A percentile compares a stretch with the other conserved stretches of the same genome.
Conservation (phyloP, 1,284 basidiomycete genomes). For the Ustilago esculenta region DNA sequence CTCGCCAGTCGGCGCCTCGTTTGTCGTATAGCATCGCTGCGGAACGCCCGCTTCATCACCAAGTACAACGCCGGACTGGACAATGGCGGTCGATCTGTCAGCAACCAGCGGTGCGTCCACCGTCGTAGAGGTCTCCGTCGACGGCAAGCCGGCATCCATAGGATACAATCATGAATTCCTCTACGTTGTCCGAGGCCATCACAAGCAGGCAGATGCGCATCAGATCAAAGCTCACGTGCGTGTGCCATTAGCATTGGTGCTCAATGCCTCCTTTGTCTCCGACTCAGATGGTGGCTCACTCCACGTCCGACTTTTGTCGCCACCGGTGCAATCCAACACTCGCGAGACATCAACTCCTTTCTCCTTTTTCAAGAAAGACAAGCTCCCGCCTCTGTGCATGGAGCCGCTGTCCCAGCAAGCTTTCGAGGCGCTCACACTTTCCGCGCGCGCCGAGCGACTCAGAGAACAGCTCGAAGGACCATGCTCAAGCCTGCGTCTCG, state of each 20-base stretch:
- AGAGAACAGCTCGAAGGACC: conserved; percentile 51
- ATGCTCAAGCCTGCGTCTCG: conserved; percentile 51
- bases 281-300: conserved; percentile 62
- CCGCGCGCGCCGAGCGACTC: conserved; percentile 22
- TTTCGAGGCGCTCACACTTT: conserved; percentile 11
- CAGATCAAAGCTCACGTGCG: conserved; percentile 36
- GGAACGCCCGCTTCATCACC: no score
- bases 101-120: background rate
- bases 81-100: conserved; percentile 6
- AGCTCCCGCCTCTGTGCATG: conserved; percentile 25
- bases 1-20: no score
- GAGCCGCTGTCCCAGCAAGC: conserved; percentile 21
- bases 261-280: conserved; percentile 56
- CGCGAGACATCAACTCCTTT: conserved; percentile 13
- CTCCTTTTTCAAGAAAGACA: conserved; percentile 40
- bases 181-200: conserved; percentile 43
- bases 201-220: conserved; percentile 7
- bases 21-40: no score
- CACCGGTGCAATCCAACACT: conserved; percentile 24
- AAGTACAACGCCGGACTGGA: background rate
- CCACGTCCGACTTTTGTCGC: conserved; percentile 54
- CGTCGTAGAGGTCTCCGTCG: conserved; percentile 49
- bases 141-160: conserved; percentile 53
- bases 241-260: conserved; percentile 49
- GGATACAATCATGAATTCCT: conserved; percentile 54